Base-by-base conservation (phyloP, 2,329 filamentous ascomycete species). In the Calonectria pseudoturangicola region DNA sequence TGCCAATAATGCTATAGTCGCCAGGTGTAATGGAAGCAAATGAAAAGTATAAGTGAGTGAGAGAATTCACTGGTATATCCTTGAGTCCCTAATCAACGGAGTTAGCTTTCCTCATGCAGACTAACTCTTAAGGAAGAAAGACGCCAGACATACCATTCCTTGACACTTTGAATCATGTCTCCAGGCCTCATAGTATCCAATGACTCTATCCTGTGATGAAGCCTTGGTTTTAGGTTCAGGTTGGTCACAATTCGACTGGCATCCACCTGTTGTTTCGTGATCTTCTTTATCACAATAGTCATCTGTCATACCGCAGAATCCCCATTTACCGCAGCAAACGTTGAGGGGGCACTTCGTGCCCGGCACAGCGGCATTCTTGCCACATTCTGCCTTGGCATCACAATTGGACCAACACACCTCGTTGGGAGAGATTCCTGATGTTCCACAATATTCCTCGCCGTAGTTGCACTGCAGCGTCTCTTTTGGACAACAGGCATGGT, bases 151-250 rank as follows among this genome's bases (percentile, higher is more conserved):
- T 4, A 45, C 41, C 41, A 45, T 45, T 18, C 41, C 63, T 66
- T 50, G n/a, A 16, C 16, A 28, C n/a, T 51, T 13, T 47, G 33
- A 28, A 50, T 13, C 39, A 25, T n/a, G 62, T 58, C 39, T 67
- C 81, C 80, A 85, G 0, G 71, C 73, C 56, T 84, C 82, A 39
- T 80, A 84, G 70, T 84, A 84, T 0, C 81, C 83, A n/a, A 84
- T 82, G 33, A 82, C 68, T 4, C 74, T 65, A 3, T 77, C 76
- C 1, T 67, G 73, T 2, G 77, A 63, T 25, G 73, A 70, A 6
- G 30, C 66, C 12, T 50, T 43, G 30, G 21, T 43, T 2, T 72
- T 71, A 3, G 28, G 30, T n/a, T 58, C 48, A 12, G 67, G 74
- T 33, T 72, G 39, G 21, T 67, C 33, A 63, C 73, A 75, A 36